These are phyloP conservation scores for Penicillium olsonii DNA, from an alignment of 2,329 filamentous ascomycete species.

Conservation along the genomic window DNA sequence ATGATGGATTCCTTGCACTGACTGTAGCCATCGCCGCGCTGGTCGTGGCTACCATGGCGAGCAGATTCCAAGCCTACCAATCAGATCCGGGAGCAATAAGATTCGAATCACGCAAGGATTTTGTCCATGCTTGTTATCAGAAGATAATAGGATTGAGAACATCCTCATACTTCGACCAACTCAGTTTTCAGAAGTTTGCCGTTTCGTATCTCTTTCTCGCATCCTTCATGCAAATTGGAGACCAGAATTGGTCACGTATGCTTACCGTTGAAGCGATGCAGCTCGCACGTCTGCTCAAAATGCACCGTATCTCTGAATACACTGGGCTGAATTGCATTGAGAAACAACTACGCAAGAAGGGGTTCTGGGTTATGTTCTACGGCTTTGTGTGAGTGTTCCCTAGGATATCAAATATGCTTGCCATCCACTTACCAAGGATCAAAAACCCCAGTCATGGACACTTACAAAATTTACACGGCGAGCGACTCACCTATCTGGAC, in stretches of 20 bases:
- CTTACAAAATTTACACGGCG: conserved; percentile 23
- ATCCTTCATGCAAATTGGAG: conserved; percentile 38
- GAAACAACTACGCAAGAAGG: conserved; percentile 40
- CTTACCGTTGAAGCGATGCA: conserved; percentile 40
- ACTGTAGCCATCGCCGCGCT: conserved; percentile 11
- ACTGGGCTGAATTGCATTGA: conserved; percentile 35
- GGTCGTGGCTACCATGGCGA: conserved; percentile 16
- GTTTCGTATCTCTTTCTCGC: conserved; percentile 36
- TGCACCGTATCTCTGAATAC: conserved; percentile 36
- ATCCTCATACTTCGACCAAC: conserved; percentile 18
- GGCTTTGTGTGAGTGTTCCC: conserved; percentile 21
- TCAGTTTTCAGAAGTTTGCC: conserved; percentile 39
- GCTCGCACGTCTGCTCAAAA: conserved; percentile 31
- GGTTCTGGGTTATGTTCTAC: conserved; percentile 41
- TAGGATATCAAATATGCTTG: neutral
- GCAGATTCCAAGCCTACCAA: conserved; percentile 12
- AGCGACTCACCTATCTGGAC: conserved; percentile 32
- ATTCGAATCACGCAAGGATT: conserved; percentile 13
- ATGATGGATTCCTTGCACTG: conserved; percentile 11
- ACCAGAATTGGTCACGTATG: conserved; percentile 40
- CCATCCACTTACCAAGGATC: neutral
- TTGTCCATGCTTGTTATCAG: conserved; percentile 14
- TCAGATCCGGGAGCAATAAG: conserved; percentile 1
- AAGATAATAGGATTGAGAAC: conserved; percentile 9
- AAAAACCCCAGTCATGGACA: conserved; percentile 14